phyloP scores from a whole-genome alignment of 2,329 filamentous ascomycete genomes.

The Trichophyton rubrum region DNA sequence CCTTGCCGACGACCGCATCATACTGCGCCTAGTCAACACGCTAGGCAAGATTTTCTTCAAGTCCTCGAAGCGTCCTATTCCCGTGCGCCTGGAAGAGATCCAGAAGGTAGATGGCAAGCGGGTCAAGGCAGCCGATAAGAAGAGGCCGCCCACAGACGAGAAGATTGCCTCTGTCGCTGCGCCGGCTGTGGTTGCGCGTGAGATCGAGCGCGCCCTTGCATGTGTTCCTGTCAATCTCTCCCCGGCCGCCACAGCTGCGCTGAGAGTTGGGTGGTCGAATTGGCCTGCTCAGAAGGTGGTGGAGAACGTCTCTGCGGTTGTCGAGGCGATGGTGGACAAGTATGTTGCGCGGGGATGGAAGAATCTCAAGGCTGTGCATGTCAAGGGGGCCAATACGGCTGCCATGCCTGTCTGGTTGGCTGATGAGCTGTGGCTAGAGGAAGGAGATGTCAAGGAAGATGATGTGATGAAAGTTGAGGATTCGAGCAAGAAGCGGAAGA shows the following conservation, averaged over 20 bases:
- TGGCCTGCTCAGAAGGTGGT: slow-evolving; percentile 64
- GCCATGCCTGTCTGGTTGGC: slow-evolving; percentile 91
- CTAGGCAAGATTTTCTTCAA: slow-evolving; percentile 93
- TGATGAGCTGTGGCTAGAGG: slow-evolving; percentile 78
- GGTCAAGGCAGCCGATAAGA: slow-evolving; percentile 44
- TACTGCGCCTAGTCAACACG: slow-evolving; percentile 56
- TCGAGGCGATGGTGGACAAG: slow-evolving; percentile 57
- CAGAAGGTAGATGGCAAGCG: slow-evolving; percentile 49
- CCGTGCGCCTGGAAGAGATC: slow-evolving; percentile 57
- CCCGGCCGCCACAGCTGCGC: slow-evolving; percentile 64
- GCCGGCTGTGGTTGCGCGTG: slow-evolving; percentile 57
- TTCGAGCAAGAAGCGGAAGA: slow-evolving; percentile 46
- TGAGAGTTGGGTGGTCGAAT: slow-evolving; percentile 64
- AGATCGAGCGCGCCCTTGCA: slow-evolving; percentile 65
- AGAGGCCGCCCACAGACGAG: slow-evolving; percentile 33
- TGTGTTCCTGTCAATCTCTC: slow-evolving; percentile 70
- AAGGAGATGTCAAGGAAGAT: slow-evolving; percentile 52
- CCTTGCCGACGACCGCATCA: slow-evolving; percentile 78
- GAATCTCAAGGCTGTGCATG: slow-evolving; percentile 69
- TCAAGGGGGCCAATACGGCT: slow-evolving; percentile 81
- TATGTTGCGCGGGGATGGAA: slow-evolving; percentile 78
- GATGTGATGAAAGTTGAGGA: slow-evolving; percentile 23
- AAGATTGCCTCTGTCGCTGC: slow-evolving; percentile 40
- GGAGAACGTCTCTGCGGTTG: slow-evolving; percentile 67
- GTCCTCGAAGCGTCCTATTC: slow-evolving; percentile 74